Base-by-base conservation (phyloP, 306 rosid genomes). In the Cyamopsis tetragonoloba region DNA sequence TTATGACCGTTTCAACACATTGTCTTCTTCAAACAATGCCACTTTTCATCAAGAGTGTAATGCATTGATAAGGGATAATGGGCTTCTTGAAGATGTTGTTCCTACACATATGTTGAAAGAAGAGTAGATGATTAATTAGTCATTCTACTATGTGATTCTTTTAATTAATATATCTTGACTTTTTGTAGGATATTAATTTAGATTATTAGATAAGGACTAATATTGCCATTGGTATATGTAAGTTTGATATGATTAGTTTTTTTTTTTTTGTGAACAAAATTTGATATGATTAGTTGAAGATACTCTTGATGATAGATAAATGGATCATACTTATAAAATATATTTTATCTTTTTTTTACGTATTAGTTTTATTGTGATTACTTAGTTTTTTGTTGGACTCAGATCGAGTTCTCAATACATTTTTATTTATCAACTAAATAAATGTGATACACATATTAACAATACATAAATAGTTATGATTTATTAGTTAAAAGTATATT, bases 11-110 rank as follows among this genome's bases (percentile, higher is more conserved):
- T 26, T 55, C 44, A 71, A 61, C 31, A 24, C 69, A 49, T 19
- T 83, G 46, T 73, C 84, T 0, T 76, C 72, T 6, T 12, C 44
- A 18, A 61, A 57, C 38, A 72, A 68, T 23, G 74, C 17, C 37
- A 14, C 53, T 37, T 62, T 77, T 18, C 30, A 68, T 57, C 83
- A 78, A 38, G 88, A 83, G 20, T 74, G 77, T 2, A 24, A 54
- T 37, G 57, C 62, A 22, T 71, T 71, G 30, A 23, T 66, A 20
- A 66, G 67, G 13, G 87, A 85, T 41, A 71, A 86, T 54, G 96
- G 95, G 2, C 87, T 87, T 78, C 96, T 89, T 78, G 87, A 92
- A 76, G 95, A 92, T 75, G 81, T 85, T 31, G 56, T 86, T 65
- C 79, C 95, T 44, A 79, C 89, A 2, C 80, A 82, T 43, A 82